Evolutionary conservation across 2,329 filamentous ascomycete genomes (phyloP), one percentile per base, ranked within the genome.

Genomic region (Xylariaceae sp.): DNA sequence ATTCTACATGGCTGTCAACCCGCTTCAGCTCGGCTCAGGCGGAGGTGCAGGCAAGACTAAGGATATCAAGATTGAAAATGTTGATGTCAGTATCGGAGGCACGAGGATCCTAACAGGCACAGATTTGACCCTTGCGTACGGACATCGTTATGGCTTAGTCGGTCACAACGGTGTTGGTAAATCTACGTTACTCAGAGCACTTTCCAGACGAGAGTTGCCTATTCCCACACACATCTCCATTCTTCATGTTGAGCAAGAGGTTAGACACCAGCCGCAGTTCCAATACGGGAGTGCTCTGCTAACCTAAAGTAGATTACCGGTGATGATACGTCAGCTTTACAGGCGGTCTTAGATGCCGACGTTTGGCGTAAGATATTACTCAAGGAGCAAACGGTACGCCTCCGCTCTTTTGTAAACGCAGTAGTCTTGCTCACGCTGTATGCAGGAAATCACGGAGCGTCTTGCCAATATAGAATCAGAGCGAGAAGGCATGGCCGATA

Each of bases 1-100:
- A 73, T 98, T 99, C 78, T 99, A 96, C 84, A 98, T 99, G 95
- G 89, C 91, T 51, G 95, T 99, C 79, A 99, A 99, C 75, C 95
- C 95, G 59, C 83, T 99, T 61, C 93, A 98, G 72, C 70, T 98
- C 58, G 93, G 92, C 52, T 78, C 81, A 63, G 74, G 84, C 54
- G 75, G 87, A 57, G 83, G 87, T 29, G 78, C 89, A 57, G 84
- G 86, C 65, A 99, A 98, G 87, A 96, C 93, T 75, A 99, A 99
- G 81, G 95, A 99, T 72, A 93, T 99, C 81, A 99, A 98, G 79
- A 81, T 99, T 65, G 95, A 99, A 75, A 92, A 90, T 67, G 91
- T 96, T 71, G 95, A 99, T 74, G 90, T 99, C 52, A 89, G 91
- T 43, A 97, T 99, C 70, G 87, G 90, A 60, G 93, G 93, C 54